Percentiles rank a stretch among this genome's conserved stretches.
Conservation (phyloP, 2,329 filamentous ascomycete genomes). For the Phaeosphaeriaceae sp. region DNA sequence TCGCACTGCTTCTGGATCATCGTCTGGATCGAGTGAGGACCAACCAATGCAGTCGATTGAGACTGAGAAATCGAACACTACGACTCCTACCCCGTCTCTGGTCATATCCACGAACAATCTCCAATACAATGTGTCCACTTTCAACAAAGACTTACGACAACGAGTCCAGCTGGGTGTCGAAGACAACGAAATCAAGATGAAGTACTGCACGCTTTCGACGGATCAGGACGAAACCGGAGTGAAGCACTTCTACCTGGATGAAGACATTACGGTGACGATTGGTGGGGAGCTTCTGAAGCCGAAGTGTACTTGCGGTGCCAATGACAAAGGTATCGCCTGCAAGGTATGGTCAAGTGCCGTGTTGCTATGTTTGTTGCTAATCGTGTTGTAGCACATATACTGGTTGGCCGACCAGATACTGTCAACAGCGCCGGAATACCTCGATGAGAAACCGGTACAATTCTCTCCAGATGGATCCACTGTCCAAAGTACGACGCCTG, state of each 20-base stretch:
- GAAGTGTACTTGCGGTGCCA: conserved; percentile 45
- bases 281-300: conserved; percentile 33
- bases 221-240: conserved; percentile 29
- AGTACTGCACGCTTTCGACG: conserved; percentile 40
- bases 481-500: conserved; percentile 39
- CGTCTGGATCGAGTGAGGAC: conserved; percentile 27
- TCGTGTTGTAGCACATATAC: conserved; percentile 43
- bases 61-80: background rate
- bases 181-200: conserved; percentile 44
- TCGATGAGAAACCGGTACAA: conserved; percentile 35
- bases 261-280: conserved; percentile 45
- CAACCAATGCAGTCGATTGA: conserved; percentile 32
- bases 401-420: conserved; percentile 47
- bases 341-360: conserved; percentile 31
- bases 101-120: conserved; percentile 44
- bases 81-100: conserved; percentile 33
- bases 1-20: conserved; percentile 23
- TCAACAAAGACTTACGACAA: conserved; percentile 40
- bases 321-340: conserved; percentile 42
- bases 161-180: conserved; percentile 41
- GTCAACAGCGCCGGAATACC: conserved; percentile 26
- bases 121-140: conserved; percentile 42
- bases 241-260: conserved; percentile 45
- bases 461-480: conserved; percentile 42
- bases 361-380: conserved; percentile 2